Evolutionary conservation across 2,329 filamentous ascomycete species (phyloP).

Genomic region (Ophiostoma australiae): DNA sequence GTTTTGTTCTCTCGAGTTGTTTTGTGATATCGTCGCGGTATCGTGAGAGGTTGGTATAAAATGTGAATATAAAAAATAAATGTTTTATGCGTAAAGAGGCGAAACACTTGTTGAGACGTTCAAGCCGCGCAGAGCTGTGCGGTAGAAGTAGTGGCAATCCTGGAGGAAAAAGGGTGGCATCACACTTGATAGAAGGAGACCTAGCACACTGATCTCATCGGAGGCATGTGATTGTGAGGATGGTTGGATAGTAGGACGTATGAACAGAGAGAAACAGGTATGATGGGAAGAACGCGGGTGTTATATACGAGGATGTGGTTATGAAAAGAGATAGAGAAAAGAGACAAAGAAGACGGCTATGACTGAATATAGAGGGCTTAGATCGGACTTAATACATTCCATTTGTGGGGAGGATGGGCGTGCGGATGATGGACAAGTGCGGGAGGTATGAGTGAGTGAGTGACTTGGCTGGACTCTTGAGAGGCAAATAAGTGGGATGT

Average conservation of each 20-base stretch:
- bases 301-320: constrained; percentile 2
- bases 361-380: background rate
- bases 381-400: constrained; percentile 4
- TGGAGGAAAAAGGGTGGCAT: constrained; percentile 80
- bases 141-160: constrained; percentile 91
- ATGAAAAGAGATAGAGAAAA: background rate
- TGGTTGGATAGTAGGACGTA: background rate
- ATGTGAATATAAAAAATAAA: background rate
- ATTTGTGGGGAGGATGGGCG: constrained; percentile 17
- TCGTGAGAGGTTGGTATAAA: constrained; percentile 42
- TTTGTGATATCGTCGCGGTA: background rate
- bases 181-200: constrained; percentile 36
- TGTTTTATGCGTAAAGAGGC: constrained; percentile 61
- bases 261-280: background rate
- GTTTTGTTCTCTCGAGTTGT: no score
- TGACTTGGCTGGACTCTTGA: background rate
- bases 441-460: background rate
- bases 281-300: background rate
- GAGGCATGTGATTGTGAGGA: background rate
- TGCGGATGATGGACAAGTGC: constrained; percentile 17
- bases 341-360: background rate
- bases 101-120: constrained; percentile 76
- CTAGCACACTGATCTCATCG: constrained; percentile 29
- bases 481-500: background rate
- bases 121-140: constrained; percentile 79